Conservation (phyloP, 257 asterid genomes). For the Anisodus tanguticus region DNA sequence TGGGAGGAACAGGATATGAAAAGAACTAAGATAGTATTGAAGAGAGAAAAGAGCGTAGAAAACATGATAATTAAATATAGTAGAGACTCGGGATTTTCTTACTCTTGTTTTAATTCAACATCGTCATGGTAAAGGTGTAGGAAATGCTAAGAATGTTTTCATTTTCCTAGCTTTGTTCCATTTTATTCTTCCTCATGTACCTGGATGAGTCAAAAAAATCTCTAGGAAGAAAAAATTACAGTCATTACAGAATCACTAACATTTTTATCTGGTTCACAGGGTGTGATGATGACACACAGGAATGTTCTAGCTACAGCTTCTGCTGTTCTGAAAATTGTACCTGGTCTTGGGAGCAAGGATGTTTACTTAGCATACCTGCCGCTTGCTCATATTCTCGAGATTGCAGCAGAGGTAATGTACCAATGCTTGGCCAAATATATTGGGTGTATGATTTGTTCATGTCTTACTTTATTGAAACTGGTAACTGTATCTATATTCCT, state of each 20-base stretch:
- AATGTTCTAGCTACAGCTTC: slow-evolving; percentile 88
- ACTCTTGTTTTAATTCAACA: slow-evolving; percentile 1
- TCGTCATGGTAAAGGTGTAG: neutral
- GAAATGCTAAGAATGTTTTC: neutral
- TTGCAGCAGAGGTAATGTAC: slow-evolving; percentile 87
- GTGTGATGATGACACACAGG: slow-evolving; percentile 98
- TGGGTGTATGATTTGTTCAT: slow-evolving; percentile 16
- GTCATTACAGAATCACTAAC: neutral
- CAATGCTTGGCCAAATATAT: slow-evolving; percentile 5
- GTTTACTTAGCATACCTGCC: slow-evolving; percentile 95
- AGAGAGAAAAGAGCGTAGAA: neutral
- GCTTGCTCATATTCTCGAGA: slow-evolving; percentile 95
- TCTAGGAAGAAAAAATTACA: slow-evolving; percentile 13
- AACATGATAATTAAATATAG: neutral
- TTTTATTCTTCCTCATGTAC: neutral
- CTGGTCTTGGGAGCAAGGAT: slow-evolving; percentile 73
- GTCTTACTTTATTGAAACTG: no score
- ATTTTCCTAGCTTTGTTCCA: neutral
- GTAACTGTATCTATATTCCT: no score
- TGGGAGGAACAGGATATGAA: neutral
- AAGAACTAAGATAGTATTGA: slow-evolving; percentile 7
- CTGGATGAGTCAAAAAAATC: neutral
- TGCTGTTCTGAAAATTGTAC: slow-evolving; percentile 90
- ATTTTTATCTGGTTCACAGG: slow-evolving; percentile 52
- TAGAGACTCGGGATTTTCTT: neutral